Percentiles rank a stretch among this genome's conserved stretches.
Evolutionary conservation across 441 rosid genomes (phyloP).

Genomic region (Euphorbia celastroides): DNA sequence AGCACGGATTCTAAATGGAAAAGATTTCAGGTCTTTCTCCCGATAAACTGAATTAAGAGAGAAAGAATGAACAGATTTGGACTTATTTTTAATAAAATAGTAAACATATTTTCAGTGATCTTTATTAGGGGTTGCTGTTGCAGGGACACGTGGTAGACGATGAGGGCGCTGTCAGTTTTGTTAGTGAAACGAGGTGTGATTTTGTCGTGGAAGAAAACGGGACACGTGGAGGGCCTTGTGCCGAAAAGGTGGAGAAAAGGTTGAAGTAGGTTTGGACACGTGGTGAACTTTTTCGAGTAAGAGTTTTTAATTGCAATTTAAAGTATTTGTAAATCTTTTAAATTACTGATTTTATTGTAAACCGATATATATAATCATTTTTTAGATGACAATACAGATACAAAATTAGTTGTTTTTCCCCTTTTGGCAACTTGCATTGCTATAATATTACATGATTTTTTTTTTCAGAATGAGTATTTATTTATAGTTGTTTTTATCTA

Average conservation of each 20-base stretch:
- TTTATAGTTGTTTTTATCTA: too few species aligned
- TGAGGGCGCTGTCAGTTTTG: too few species aligned
- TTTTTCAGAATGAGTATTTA: too few species aligned
- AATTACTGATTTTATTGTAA: too few species aligned
- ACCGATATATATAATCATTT: too few species aligned
- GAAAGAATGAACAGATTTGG: not conserved
- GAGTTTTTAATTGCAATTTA: not conserved
- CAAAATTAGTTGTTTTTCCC: too few species aligned
- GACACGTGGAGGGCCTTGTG: not conserved
- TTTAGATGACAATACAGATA: too few species aligned
- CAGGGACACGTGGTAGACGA: not conserved
- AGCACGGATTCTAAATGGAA: not conserved
- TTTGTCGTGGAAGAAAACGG: not conserved
- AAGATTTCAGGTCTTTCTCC: not conserved
- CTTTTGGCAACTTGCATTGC: too few species aligned
- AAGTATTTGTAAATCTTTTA: too few species aligned
- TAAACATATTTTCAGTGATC: slow-evolving; percentile 5
- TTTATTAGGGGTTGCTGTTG: slow-evolving; percentile 7
- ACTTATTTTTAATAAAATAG: slow-evolving; percentile 7
- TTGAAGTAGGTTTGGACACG: not conserved
- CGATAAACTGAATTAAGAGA: not conserved
- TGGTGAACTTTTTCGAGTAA: too few species aligned
- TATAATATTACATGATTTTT: too few species aligned
- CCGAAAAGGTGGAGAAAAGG: not conserved
- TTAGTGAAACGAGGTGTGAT: not conserved